Evolutionary conservation across 257 asterid species (phyloP).

Genomic region (Solanum bulbocastanum): DNA sequence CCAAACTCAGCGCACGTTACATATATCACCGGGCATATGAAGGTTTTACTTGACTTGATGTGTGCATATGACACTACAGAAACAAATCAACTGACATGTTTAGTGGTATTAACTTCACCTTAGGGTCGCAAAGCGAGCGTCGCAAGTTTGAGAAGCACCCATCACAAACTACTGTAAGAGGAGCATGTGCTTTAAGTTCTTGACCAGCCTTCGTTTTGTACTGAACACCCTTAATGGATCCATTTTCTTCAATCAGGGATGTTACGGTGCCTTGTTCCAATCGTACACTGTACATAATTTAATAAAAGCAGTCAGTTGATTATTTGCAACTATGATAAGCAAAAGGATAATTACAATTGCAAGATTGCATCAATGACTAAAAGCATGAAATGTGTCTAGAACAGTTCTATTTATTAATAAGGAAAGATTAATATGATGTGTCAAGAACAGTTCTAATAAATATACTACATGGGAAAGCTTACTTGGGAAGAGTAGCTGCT

Average conservation of each 20-base stretch:
- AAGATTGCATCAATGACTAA: neutral
- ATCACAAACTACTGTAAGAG: slow-evolving; percentile 43
- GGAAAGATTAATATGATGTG: neutral
- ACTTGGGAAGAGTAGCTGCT: slow-evolving; percentile 41
- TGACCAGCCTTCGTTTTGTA: slow-evolving; percentile 28
- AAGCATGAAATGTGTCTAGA: neutral
- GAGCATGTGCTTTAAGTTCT: slow-evolving; percentile 31
- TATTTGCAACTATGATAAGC: neutral
- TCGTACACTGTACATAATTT: slow-evolving; percentile 19
- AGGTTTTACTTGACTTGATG: neutral
- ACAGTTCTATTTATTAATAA: neutral
- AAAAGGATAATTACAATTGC: neutral
- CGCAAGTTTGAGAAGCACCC: slow-evolving; percentile 58
- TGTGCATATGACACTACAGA: neutral
- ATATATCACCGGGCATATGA: neutral
- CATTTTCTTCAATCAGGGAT: slow-evolving; percentile 40
- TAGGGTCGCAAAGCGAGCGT: slow-evolving; percentile 37
- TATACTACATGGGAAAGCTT: neutral
- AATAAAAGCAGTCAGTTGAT: neutral
- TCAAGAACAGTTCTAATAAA: neutral
- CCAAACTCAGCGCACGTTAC: neutral
- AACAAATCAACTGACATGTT: neutral
- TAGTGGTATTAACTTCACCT: slow-evolving; percentile 16
- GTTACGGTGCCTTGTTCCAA: slow-evolving; percentile 51
- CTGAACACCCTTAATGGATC: slow-evolving; percentile 35